Percentiles rank a stretch among this genome's conserved stretches.
phyloP scores from a whole-genome alignment of 139 green algal species.

The Tetradesmus obliquus region DNA sequence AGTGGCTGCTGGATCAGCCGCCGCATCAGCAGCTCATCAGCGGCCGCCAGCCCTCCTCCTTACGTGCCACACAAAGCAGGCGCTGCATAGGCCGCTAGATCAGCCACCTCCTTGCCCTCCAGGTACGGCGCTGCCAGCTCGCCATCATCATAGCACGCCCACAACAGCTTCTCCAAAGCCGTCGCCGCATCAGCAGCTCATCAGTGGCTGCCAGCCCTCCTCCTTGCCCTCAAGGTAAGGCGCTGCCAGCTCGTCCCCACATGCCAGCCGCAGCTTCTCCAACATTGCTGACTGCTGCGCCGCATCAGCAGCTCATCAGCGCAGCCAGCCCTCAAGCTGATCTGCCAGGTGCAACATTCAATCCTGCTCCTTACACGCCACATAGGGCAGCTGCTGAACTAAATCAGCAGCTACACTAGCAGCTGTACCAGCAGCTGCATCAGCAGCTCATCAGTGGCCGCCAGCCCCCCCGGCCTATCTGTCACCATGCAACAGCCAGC shows the following conservation, averaged over 20 bases:
- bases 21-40: constrained; percentile 33
- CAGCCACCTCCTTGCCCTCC: constrained; percentile 22
- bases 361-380: too few species aligned
- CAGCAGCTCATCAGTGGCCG: constrained; percentile 33
- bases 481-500: constrained; percentile 5
- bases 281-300: constrained; percentile 90
- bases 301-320: not conserved
- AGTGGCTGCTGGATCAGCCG: too few species aligned
- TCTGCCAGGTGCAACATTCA: too few species aligned
- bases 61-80: constrained; percentile 61
- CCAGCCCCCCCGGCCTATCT: not conserved
- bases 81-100: too few species aligned
- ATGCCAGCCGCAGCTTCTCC: constrained; percentile 94
- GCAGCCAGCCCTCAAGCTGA: too few species aligned
- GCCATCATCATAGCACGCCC: constrained; percentile 81
- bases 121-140: constrained; percentile 65
- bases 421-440: too few species aligned
- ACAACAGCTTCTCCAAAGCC: constrained; percentile 86
- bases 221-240: constrained; percentile 49
- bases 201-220: not conserved
- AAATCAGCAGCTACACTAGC: too few species aligned
- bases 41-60: not conserved
- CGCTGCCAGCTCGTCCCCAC: constrained; percentile 74
- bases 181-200: constrained; percentile 14
- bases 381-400: too few species aligned